Conservation (phyloP, 768 basidiomycete genomes). For the Panaeolus cyanescens region DNA sequence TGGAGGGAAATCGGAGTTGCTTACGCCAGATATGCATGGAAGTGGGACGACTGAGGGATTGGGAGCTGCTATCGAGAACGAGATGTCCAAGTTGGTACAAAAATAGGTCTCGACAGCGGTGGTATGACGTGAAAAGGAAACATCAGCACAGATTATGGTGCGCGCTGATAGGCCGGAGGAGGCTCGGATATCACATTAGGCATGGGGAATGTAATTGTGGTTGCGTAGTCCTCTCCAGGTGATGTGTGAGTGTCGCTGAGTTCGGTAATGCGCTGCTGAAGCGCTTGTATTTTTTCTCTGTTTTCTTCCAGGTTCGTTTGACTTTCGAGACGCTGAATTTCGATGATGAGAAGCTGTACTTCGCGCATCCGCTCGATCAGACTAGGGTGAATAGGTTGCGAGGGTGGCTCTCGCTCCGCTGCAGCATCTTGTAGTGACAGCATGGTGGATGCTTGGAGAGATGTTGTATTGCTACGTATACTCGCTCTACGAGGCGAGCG, state of each 20-base stretch:
- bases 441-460: not conserved
- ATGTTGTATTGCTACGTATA: not conserved
- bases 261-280: slow-evolving; percentile 17
- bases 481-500: not conserved
- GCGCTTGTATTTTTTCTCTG: slow-evolving; percentile 12
- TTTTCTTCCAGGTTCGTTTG: slow-evolving; percentile 7
- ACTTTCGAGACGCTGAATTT: slow-evolving; percentile 15
- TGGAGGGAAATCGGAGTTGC: slow-evolving; percentile 23
- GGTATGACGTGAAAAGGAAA: not conserved
- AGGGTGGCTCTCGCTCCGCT: not conserved
- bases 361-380: slow-evolving; percentile 16
- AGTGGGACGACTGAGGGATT: slow-evolving; percentile 37
- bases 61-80: slow-evolving; percentile 32
- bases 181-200: not conserved
- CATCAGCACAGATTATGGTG: not conserved
- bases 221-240: not conserved
- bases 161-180: slow-evolving; percentile 2
- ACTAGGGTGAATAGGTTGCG: not conserved
- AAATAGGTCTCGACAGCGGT: not conserved
- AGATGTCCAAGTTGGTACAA: slow-evolving; percentile 11
- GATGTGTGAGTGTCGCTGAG: slow-evolving; percentile 10
- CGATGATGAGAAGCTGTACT: slow-evolving; percentile 15
- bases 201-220: slow-evolving; percentile 1
- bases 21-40: slow-evolving; percentile 41
- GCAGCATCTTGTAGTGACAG: not conserved